Evolutionary conservation across 805 yeast genomes (phyloP), one percentile per base, ranked within the genome.

Genomic region (Kockiozyma suomiensis): DNA sequence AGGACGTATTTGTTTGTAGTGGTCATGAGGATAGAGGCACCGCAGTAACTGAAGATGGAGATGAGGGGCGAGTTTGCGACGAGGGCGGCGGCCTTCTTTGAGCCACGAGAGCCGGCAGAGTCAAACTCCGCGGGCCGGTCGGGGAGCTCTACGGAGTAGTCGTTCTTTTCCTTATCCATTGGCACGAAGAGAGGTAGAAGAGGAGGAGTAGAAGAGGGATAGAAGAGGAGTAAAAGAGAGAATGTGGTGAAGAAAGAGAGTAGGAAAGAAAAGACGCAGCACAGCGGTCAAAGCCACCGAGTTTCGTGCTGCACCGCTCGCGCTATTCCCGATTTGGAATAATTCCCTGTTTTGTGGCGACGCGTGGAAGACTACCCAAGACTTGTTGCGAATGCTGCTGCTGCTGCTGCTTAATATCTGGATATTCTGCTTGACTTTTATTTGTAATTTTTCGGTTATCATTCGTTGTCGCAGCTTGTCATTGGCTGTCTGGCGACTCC

Each of bases 1-100:
- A 94, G 87, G 61, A 94, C 98, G 73, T 86, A 93, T 78, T 94
- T 94, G 82, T 94, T 94, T 62, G 98, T 92, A 64, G 92, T 91
- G 32, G 99, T 94, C 99, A 94, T 94, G 74, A 94, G 78, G 68
- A 94, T 94, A 25, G 99, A 94, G 23, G 99, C 89, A 56, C 82
- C 80, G 81, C 99, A 94, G 84, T 94, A 94, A 38, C 54, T 42
- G 46, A 65, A 53, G 51, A 65, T 63, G 35, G 68, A 66, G 23
- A 65, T 21, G 42, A 58, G 13, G 26, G 67, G 66, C 38, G 66
- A 62, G 52, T 60, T 62, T 21, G 53, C 19, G 50, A 54, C 50
- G 38, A 47, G 48, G n/a, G 32, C 54, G 50, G 56, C 48, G 38
- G 56, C 42, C 41, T 45, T 50, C 23, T 50, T 48, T 15, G 50